Base-by-base conservation (phyloP, 2,329 filamentous ascomycete species). In the Ceratocystis variospora region DNA sequence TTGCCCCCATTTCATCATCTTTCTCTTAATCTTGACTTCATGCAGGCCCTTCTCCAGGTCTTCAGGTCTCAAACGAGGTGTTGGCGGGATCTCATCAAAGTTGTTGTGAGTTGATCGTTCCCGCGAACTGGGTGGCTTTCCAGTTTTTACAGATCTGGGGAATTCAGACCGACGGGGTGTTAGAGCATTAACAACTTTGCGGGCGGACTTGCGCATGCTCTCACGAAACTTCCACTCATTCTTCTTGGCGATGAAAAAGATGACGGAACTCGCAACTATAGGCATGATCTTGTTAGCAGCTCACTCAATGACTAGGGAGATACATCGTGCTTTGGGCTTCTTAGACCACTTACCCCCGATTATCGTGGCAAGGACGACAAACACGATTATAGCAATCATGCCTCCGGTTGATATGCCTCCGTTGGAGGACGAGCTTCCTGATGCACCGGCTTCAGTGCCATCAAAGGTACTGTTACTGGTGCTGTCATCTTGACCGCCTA, bases 201-300 rank as follows among this genome's bases (percentile, higher is more conserved):
- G 80, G 41, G 84, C 84, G 1, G 88, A 91, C 69, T 83, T 83
- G 66, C 86, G 82, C 67, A 95, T 79, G 37, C 81, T 87, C 73
- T 89, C 84, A 67, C 86, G 83, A 70, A 94, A 79, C 70, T 86
- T 88, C 90, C 90, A 94, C 75, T 92, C 88, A 61, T 86, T 84
- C 77, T 90, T 91, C 79, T 94, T 94, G 66, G 90, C 88, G 46
- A 93, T 74, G 74, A 87, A 90, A 77, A 88, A 95, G 33, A 94
- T 82, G 1, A 84, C 77, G 2, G 85, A 83, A 44, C 82, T 86
- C 25, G 79, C 80, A 69, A 86, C 87, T 88, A 70, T 68, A 71
- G 25, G 6, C 25, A 28, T 45, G 22, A 62, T n/a, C 68, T 69
- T 66, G 61, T 69, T 33, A 70, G 50, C 44, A 28, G n/a, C 19